These are phyloP conservation scores for Blastocystis sp. DNA, from an alignment of 352 stramenopile species.

Conservation along the genomic window DNA sequence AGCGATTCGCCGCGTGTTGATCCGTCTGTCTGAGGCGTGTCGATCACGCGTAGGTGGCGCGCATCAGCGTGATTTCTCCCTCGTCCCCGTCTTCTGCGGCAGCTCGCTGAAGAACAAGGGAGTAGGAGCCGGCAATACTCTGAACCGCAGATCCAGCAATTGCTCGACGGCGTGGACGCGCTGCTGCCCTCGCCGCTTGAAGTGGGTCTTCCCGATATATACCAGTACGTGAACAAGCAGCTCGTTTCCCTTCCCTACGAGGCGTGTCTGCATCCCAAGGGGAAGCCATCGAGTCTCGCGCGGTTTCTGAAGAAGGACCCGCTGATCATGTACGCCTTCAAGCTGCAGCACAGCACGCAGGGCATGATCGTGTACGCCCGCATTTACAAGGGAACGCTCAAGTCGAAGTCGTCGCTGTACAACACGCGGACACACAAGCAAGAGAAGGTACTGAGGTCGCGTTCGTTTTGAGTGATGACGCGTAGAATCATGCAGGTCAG, in stretches of 20 bases:
- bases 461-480: constrained; percentile 67
- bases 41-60: not conserved
- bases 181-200: constrained; percentile 95
- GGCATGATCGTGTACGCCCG: constrained; percentile 84
- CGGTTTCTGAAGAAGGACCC: constrained; percentile 82
- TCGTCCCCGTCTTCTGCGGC: constrained; percentile 50
- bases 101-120: constrained; percentile 90
- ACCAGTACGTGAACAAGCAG: constrained; percentile 74
- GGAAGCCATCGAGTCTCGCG: constrained; percentile 89
- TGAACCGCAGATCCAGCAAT: constrained; percentile 81
- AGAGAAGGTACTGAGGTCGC: constrained; percentile 18
- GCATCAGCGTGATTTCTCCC: not conserved
- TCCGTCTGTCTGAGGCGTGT: not conserved
- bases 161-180: constrained; percentile 94
- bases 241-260: constrained; percentile 33
- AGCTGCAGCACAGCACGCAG: constrained; percentile 80
- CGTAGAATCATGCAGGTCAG: constrained; percentile 82
- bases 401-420: constrained; percentile 80
- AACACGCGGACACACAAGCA: constrained; percentile 80
- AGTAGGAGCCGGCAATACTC: constrained; percentile 77
- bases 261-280: constrained; percentile 33
- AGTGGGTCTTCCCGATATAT: constrained; percentile 76
- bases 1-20: constrained; percentile 8
- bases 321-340: constrained; percentile 82
- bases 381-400: constrained; percentile 82